Base-by-base conservation (phyloP, 192 early-diverging fungal genomes). In the Rhizophagus clarus region DNA sequence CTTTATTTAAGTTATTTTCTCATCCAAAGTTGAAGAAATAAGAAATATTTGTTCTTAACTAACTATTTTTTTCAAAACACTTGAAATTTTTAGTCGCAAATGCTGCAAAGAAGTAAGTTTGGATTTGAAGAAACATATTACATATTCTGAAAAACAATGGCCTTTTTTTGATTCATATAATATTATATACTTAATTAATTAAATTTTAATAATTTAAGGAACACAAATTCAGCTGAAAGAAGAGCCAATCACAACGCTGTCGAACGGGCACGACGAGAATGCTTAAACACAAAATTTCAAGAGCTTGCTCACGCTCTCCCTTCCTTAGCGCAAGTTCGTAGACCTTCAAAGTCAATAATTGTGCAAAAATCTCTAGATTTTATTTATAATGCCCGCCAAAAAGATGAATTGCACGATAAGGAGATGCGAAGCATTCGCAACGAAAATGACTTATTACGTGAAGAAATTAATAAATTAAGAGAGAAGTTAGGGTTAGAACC, bases 331-430 rank as follows among this genome's bases (percentile, higher is more conserved):
- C 87, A 90, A 62, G 90, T 94, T 71, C 88, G 93, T 61, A 90
- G 94, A 73, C 94, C 94, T 26, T 92, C 91, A 74, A 95, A 95
- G 80, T 91, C 93, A 45, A 90, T 91, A 72, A 95, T 95, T 73
- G 94, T 95, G 29, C 85, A 90, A 64, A 92, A 93, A 80, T 94
- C 93, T 11, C 84, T 95, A 47, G 93, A 94, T 6, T 93, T 89
- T 83, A 89, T 74, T 56, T 83, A 75, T 76, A 79, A 49, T 45
- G 34, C 66, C 26, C 77, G 40, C 15, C 47, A 79, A 14, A 84
- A 81, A 72, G 85, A 85, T 77, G 83, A 88, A 77, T 68, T 80
- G 77, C 86, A 84, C 77, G 76, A 77, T 22, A 87, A 87, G 70
- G 82, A 81, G 69, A 80, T 81, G 72, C 78, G 91, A 69, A 83